These are phyloP conservation scores for Rhodotorula kratochvilovae DNA, from an alignment of 768 basidiomycete species.

Conservation along the genomic window DNA sequence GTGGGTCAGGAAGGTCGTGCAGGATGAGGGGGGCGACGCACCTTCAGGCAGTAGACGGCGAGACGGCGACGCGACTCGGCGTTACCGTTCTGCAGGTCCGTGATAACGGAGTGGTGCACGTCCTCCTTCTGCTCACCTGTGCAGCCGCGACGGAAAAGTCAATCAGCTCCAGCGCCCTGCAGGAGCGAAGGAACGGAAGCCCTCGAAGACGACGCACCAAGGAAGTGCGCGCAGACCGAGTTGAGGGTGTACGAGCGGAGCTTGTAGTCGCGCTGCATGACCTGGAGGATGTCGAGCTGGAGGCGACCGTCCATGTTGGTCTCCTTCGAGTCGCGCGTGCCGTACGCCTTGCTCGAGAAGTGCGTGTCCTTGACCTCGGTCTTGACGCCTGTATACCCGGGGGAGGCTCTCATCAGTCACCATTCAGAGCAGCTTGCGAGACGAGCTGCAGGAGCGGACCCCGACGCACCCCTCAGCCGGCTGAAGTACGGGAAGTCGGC, in stretches of 20 bases:
- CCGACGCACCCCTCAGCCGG: constrained; percentile 60
- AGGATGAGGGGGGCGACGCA: constrained; percentile 43
- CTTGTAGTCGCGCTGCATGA: constrained; percentile 98
- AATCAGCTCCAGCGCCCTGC: not conserved
- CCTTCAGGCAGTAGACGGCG: constrained; percentile 97
- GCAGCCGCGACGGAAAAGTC: rapidly evolving
- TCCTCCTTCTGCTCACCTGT: constrained; percentile 93
- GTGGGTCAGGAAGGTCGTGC: not conserved
- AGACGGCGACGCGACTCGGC: constrained; percentile 84
- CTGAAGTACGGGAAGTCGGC: constrained; percentile 69
- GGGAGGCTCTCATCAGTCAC: constrained; percentile 18
- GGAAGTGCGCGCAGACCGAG: constrained; percentile 93
- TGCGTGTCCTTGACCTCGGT: constrained; percentile 86
- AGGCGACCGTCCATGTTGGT: constrained; percentile 84
- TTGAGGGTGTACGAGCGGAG: constrained; percentile 95
- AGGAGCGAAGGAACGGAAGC: not conserved
- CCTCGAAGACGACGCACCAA: constrained; percentile 50
- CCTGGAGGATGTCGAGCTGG: constrained; percentile 91
- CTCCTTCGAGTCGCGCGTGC: constrained; percentile 93
- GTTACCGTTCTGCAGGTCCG: constrained; percentile 93
- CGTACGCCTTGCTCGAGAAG: constrained; percentile 96
- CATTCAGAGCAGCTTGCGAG: not conserved
- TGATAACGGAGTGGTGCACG: constrained; percentile 96
- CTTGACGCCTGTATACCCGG: constrained; percentile 57
- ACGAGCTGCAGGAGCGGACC: not conserved